Conservation (phyloP, 176 grass and related monocot species). For the Guadua angustifolia region DNA sequence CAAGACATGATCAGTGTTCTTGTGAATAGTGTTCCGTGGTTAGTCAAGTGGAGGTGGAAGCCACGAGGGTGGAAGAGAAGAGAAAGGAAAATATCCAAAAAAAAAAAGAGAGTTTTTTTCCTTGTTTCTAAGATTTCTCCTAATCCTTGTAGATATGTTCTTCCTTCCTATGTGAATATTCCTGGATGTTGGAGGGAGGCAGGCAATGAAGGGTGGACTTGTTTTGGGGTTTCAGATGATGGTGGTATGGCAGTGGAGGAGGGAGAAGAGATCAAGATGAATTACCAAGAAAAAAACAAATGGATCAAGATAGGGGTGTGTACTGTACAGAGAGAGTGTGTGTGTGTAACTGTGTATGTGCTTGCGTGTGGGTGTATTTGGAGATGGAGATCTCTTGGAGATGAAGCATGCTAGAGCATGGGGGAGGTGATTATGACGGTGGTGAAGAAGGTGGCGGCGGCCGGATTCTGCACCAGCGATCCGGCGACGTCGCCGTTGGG, state of each 20-base stretch:
- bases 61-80: background rate
- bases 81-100: background rate
- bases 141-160: conserved; percentile 45
- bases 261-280: background rate
- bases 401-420: conserved; percentile 8
- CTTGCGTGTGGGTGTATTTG: background rate
- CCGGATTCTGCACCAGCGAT: background rate
- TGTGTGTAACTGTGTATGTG: background rate
- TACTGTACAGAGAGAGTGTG: too few relatives aligned
- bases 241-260: background rate
- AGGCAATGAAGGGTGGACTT: conserved; percentile 41
- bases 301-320: background rate
- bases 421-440: background rate
- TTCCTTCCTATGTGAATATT: conserved; percentile 47
- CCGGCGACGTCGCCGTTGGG: background rate
- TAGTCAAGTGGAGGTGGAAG: conserved; percentile 1
- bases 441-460: background rate
- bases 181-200: background rate
- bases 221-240: conserved; percentile 55
- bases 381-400: conserved; percentile 20
- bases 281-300: conserved; percentile 16
- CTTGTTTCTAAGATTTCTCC: conserved; percentile 13
- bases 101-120: background rate
- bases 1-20: background rate
- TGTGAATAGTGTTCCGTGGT: conserved; percentile 2